Percentiles rank a stretch among this genome's conserved stretches.
phyloP scores from a whole-genome alignment of 768 basidiomycete species.

The Antrodiella citrinella region DNA sequence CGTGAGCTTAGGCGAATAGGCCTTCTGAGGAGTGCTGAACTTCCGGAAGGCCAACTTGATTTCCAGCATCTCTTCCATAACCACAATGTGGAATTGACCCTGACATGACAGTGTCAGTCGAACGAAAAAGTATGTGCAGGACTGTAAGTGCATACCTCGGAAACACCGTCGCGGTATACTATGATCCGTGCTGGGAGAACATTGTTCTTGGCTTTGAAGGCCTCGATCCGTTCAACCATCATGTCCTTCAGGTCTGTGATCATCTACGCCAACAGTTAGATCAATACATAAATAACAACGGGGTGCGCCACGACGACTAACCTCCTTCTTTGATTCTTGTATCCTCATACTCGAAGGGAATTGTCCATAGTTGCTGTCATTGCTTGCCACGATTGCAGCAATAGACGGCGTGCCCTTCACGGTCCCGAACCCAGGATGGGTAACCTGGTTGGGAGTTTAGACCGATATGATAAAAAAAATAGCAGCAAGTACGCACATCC shows the following conservation, averaged over 20 bases:
- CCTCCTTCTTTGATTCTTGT: conserved; percentile 65
- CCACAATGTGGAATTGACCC: conserved; percentile 43
- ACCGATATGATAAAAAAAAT: not conserved
- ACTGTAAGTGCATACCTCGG: conserved; percentile 44
- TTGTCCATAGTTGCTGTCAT: conserved; percentile 36
- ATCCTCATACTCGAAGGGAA: conserved; percentile 44
- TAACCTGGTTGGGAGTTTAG: conserved; percentile 26
- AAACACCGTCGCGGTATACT: conserved; percentile 73
- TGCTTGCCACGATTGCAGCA: conserved; percentile 46
- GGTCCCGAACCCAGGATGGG: conserved; percentile 73
- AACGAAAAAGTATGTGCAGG: not conserved
- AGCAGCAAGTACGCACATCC: conserved; percentile 28
- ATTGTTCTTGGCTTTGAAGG: conserved; percentile 29
- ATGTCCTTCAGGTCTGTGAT: conserved; percentile 39
- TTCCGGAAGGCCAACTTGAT: conserved; percentile 34
- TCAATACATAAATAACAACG: not conserved
- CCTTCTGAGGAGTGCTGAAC: conserved; percentile 27
- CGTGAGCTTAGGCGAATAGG: conserved; percentile 39
- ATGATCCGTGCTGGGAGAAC: conserved; percentile 37
- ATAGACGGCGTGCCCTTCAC: conserved; percentile 45
- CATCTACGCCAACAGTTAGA: conserved; percentile 30
- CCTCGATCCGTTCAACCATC: conserved; percentile 38
- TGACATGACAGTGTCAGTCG: conserved; percentile 11
- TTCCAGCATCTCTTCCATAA: conserved; percentile 34
- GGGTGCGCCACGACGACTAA: conserved; percentile 22